phyloP scores from a whole-genome alignment of 345 rosid genomes.

The Erysimum cheiranthoides region DNA sequence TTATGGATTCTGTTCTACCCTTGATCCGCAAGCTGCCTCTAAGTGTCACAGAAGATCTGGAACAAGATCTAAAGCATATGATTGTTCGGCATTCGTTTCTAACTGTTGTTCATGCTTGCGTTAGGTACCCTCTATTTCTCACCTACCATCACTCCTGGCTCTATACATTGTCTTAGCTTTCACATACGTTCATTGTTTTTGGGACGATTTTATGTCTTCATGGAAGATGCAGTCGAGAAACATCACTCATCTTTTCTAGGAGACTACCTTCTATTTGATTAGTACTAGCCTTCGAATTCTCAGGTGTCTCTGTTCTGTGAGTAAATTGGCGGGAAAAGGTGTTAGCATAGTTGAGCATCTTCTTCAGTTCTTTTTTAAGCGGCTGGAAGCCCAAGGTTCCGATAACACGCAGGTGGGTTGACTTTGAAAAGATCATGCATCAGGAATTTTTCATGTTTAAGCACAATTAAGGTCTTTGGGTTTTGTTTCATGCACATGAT shows the following conservation, averaged over 20 bases:
- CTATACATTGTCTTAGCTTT: conserved; percentile 14
- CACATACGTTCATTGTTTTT: conserved; percentile 22
- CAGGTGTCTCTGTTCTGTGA: conserved; percentile 95
- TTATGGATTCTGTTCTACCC: conserved; percentile 88
- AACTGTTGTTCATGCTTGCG: conserved; percentile 97
- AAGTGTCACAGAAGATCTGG: conserved; percentile 83
- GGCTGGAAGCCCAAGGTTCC: conserved; percentile 71
- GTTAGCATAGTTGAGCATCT: conserved; percentile 80
- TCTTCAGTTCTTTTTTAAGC: conserved; percentile 83
- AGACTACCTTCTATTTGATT: conserved; percentile 25
- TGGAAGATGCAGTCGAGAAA: conserved; percentile 32
- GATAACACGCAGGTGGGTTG: conserved; percentile 86
- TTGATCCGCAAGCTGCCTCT: conserved; percentile 82
- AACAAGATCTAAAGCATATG: conserved; percentile 97
- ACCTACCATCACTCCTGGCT: conserved; percentile 20
- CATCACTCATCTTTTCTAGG: conserved; percentile 13
- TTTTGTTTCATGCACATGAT: conserved; percentile 19
- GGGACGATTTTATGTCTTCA: conserved; percentile 28
- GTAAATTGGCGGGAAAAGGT: conserved; percentile 76
- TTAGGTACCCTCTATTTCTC: conserved; percentile 66
- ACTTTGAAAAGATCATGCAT: conserved; percentile 22
- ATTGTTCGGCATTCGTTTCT: conserved; percentile 93
- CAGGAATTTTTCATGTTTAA: background rate
- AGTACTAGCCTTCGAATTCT: conserved; percentile 29
- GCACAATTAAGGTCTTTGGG: conserved; percentile 13